Conservation (phyloP, 148 eudicot species). For the Rhododendron griersonianum region DNA sequence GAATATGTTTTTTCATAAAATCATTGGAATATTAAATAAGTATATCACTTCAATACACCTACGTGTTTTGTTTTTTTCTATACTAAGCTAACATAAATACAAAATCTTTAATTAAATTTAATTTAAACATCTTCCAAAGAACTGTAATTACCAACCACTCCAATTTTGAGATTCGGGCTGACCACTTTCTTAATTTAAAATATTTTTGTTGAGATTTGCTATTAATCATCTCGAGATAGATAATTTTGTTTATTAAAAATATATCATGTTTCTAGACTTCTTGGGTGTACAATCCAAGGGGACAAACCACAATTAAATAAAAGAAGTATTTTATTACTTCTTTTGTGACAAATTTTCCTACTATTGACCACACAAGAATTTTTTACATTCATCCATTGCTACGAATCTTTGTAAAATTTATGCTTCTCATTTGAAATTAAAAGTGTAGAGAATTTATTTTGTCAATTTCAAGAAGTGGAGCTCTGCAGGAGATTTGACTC, state of each 20-base stretch:
- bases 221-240: not conserved
- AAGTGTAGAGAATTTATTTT: not conserved
- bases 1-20: not conserved
- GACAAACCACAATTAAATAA: not conserved
- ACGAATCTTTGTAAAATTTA: not conserved
- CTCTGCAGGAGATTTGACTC: not conserved
- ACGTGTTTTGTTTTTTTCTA: not conserved
- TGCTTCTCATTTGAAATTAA: not conserved
- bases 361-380: not conserved
- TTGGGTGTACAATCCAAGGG: not conserved
- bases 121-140: not conserved
- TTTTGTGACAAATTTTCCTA: not conserved
- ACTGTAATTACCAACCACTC: not conserved
- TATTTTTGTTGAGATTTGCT: not conserved
- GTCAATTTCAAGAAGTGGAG: not conserved
- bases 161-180: slow-evolving; percentile 3
- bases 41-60: not conserved
- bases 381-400: not conserved
- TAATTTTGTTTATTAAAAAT: not conserved
- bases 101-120: not conserved
- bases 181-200: not conserved
- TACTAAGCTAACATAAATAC: not conserved
- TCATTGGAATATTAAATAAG: not conserved
- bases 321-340: not conserved
- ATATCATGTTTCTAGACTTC: slow-evolving; percentile 2